Base-by-base conservation (phyloP, 164 flowering plant species). In the Kingdonia uniflora region DNA sequence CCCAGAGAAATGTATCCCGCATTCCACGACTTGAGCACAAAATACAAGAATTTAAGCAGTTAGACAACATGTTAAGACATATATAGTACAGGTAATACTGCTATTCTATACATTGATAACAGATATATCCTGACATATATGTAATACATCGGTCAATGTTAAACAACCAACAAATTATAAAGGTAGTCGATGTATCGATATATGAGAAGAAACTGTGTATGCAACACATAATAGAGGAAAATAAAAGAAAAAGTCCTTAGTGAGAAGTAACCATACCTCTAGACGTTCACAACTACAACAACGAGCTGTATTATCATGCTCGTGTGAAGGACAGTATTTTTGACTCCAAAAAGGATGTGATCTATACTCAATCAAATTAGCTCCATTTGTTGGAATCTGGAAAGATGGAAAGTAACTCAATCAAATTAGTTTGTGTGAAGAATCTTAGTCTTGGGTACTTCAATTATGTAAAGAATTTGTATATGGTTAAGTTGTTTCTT, bases 281-380 rank as follows among this genome's bases (percentile, higher is more conserved):
- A 91, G 55, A 44, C 96, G 85, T 63, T 91, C 98, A 68, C 98
- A 92, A 55, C 98, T 87, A 57, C 96, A 84, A 66, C 96, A 92
- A 23, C 96, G 82, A 50, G 87, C 76, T 5, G 96, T 88, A 47
- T 55, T 67, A 55, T 92, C 98, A 57, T 77, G 74, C 64, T 92
- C 98, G 48, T 92, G 98, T 3, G 91, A 71, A 54, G 98, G 98
- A 61, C 98, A 92, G 49, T 88, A 92, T 58, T 84, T 92, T 52
- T 88, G 98, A 29, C 76, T 66, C 96, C 98, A 92, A 67, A 79
- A 92, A 13, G 95, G 96, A 56, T 92, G 98, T 64, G 91, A 85
- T 54, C 95, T 68, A 55, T 88, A 92, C 80, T 92, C 96, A 19
- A 88, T 92, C 66, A 88, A 66, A 56, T 96, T 96, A 67, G 84